Percentiles rank a stretch among this genome's conserved stretches.
Conservation (phyloP, 129 eudicot species). For the Sambucus nigra region DNA sequence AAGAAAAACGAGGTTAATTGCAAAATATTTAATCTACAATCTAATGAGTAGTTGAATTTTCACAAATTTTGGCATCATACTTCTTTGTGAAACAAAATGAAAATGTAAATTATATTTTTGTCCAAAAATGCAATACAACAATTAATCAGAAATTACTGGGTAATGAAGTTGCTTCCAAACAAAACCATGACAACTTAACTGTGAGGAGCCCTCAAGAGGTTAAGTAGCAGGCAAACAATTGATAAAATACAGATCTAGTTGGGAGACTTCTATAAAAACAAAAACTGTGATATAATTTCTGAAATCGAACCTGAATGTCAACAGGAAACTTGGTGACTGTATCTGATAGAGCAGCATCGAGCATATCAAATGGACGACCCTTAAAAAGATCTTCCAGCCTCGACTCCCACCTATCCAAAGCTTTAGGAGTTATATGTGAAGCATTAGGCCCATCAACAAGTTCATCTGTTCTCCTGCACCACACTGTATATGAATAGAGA, state of each 20-base stretch:
- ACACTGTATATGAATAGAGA: conserved; percentile 41
- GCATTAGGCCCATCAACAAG: conserved; percentile 99
- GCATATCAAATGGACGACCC: conserved; percentile 98
- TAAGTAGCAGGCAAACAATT: neutral
- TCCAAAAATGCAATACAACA: too few species aligned
- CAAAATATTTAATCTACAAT: neutral
- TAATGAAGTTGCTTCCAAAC: too few species aligned
- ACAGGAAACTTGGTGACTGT: conserved; percentile 89
- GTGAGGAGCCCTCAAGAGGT: too few species aligned
- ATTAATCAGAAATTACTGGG: too few species aligned
- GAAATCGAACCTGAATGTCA: conserved; percentile 73
- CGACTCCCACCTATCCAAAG: conserved; percentile 93
- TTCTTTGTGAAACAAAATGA: too few species aligned
- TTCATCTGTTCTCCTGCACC: conserved; percentile 99
- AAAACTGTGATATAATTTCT: neutral
- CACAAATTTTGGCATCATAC: neutral
- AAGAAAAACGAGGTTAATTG: too few species aligned
- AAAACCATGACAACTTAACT: too few species aligned
- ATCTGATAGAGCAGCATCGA: conserved; percentile 94
- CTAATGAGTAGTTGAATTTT: neutral
- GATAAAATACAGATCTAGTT: too few species aligned
- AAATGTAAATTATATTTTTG: too few species aligned
- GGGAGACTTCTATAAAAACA: too few species aligned
- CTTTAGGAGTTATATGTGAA: conserved; percentile 90
- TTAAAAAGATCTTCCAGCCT: conserved; percentile 79